Base-by-base conservation (phyloP, 2,329 filamentous ascomycete species). In the Calcarisporium arbuscula region DNA sequence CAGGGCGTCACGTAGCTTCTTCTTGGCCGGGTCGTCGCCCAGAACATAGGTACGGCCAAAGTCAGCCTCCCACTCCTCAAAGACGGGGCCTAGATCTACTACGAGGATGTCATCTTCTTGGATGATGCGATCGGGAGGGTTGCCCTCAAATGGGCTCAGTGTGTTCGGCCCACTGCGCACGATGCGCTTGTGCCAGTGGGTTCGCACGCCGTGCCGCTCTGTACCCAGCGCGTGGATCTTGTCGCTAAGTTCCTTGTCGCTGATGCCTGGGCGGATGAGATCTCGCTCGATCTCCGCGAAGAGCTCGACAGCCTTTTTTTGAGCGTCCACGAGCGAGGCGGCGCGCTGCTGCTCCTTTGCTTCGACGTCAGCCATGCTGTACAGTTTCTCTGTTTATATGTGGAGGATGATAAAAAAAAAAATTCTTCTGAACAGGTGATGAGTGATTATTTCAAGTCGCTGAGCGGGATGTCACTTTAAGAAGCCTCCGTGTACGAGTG, bases 161-260 rank as follows among this genome's bases (percentile, higher is more conserved):
- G 68, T 72, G 47, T 74, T 70, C 5, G 64, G 62, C 1, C 68
- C 69, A 40, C 64, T 68, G 7, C 69, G 55, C 21, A 72, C 57
- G 1, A 72, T 59, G 5, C 67, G 61, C 45, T 72, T 73, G 50
- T 73, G 69, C 69, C 69, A 73, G 40, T 72, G 65, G 3, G 64
- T 70, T 12, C 53, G 49, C 9, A 73, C 56, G 12, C 56, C 57
- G 48, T 68, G 41, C 15, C 43, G 46, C 16, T 37, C 17, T 5
- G 29, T 29, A 10, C 45, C 49, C 5, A 51, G 32, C 22, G 60
- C 51, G 44, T 70, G 60, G 35, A 72, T 71, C 43, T 68, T 57
- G 19, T 67, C 51, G 51, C 60, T 69, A 17, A 72, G 49, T 18
- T 52, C 48, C 44, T 68, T 68, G 42, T 73, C 68, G 41, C 51